Evolutionary conservation across 2,329 filamentous ascomycete species (phyloP).

Genomic region (Botrytis galanthina): DNA sequence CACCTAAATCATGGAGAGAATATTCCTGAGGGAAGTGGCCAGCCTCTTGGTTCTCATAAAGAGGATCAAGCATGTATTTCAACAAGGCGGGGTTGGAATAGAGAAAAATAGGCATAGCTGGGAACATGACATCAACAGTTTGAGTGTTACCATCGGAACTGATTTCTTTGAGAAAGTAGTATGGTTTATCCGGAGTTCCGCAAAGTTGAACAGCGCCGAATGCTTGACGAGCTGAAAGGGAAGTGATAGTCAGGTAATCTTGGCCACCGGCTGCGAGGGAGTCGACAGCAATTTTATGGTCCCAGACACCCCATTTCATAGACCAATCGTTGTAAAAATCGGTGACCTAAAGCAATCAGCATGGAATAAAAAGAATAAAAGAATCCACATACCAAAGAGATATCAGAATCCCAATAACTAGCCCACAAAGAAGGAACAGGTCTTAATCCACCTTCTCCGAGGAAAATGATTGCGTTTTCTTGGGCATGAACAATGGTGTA

Average conservation of each 20-base stretch:
- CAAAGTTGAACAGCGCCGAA: conserved; percentile 75
- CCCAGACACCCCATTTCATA: conserved; percentile 64
- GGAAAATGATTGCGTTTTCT: conserved; percentile 32
- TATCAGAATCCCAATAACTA: conserved; percentile 64
- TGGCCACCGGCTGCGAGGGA: conserved; percentile 65
- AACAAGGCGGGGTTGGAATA: conserved; percentile 70
- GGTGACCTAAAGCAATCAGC: conserved; percentile 44
- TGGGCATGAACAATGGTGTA: conserved; percentile 36
- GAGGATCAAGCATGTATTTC: conserved; percentile 58
- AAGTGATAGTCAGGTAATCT: conserved; percentile 73
- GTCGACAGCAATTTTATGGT: conserved; percentile 65
- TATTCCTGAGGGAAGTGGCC: conserved; percentile 67
- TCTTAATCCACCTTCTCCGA: conserved; percentile 49
- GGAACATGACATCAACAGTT: conserved; percentile 87
- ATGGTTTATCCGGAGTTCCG: conserved; percentile 64
- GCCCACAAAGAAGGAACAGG: conserved; percentile 75
- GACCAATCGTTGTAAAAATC: conserved; percentile 78
- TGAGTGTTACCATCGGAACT: conserved; percentile 84
- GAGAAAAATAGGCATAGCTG: conserved; percentile 76
- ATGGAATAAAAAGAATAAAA: not conserved
- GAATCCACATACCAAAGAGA: conserved; percentile 49
- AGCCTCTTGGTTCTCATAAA: conserved; percentile 66
- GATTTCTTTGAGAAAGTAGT: conserved; percentile 87
- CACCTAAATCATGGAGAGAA: conserved; percentile 70
- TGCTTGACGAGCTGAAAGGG: conserved; percentile 76